Evolutionary conservation across 352 stramenopile genomes (phyloP).

Genomic region (Lagenidium sp.): DNA sequence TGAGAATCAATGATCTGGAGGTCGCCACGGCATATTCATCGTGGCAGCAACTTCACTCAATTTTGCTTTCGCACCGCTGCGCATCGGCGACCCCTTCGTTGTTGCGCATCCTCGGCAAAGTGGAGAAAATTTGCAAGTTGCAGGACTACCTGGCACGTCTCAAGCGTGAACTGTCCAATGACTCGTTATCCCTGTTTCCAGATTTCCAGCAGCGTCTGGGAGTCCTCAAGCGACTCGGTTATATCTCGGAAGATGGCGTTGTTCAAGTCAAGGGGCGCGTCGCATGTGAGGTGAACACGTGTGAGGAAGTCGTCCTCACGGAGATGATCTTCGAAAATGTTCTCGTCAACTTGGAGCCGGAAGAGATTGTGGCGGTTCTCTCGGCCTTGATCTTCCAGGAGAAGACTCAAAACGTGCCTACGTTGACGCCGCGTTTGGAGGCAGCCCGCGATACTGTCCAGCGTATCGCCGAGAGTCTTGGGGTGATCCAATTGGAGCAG

Average conservation of each 20-base stretch:
- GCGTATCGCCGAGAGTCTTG: slow-evolving; percentile 69
- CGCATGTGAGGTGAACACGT: slow-evolving; percentile 98
- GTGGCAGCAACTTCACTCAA: slow-evolving; percentile 48
- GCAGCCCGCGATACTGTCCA: slow-evolving; percentile 84
- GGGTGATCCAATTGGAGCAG: slow-evolving; percentile 75
- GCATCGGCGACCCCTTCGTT: slow-evolving; percentile 14
- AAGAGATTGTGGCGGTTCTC: slow-evolving; percentile 95
- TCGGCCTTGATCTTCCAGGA: slow-evolving; percentile 97
- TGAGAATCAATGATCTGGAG: slow-evolving; percentile 78
- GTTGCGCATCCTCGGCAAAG: slow-evolving; percentile 44
- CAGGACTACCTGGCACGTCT: slow-evolving; percentile 52
- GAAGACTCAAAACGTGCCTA: slow-evolving; percentile 77
- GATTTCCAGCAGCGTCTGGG: slow-evolving; percentile 95
- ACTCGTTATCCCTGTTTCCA: slow-evolving; percentile 93
- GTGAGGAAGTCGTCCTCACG: slow-evolving; percentile 96
- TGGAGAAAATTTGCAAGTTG: slow-evolving; percentile 72
- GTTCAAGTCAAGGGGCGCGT: slow-evolving; percentile 96
- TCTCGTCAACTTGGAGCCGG: slow-evolving; percentile 92
- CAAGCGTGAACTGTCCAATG: slow-evolving; percentile 66
- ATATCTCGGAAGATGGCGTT: slow-evolving; percentile 84
- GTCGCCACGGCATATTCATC: slow-evolving; percentile 50
- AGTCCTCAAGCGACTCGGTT: slow-evolving; percentile 92
- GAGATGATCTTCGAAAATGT: slow-evolving; percentile 99
- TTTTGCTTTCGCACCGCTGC: slow-evolving; percentile 42
- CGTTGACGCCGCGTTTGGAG: slow-evolving; percentile 60